Base-by-base conservation (phyloP, 768 basidiomycete genomes). In the Lentinula aciculospora region DNA sequence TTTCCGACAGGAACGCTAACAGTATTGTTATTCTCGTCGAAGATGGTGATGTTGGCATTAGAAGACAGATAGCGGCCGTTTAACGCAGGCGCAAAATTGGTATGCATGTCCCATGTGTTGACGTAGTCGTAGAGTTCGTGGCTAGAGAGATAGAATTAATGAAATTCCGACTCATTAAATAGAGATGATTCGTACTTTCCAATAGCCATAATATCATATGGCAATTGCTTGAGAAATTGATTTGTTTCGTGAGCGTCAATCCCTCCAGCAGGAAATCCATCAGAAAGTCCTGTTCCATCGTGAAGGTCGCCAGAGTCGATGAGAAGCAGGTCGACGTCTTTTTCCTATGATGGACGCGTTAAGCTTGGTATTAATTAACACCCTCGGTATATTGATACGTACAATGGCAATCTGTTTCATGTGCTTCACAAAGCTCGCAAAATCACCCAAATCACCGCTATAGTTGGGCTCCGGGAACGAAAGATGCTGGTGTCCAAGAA, bases 11-110 rank as follows among this genome's bases (percentile, higher is more conserved):
- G 72, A 4, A 69, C 66, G 49, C 61, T 74, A 27, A 73, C 69
- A 3, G 68, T 65, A 28, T 74, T 64, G 32, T 73, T 72, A n/a
- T 72, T 57, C 36, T 71, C 64, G 63, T 81, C 77, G 17, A 76
- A 60, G 8, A 88, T 65, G 2, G 92, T 93, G 66, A 96, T 90
- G 72, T 95, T 90, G 56, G 83, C 89, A 64, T 96, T 96, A 2
- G 86, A 90, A 1, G 91, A 84, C 44, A 97, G 72, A 69, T 93
- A 94, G 40, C 85, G 78, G 6, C 88, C 91, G 8, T 81, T 75
- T 69, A 85, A 78, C 42, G 81, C 71, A 3, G 83, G 85, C 2
- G 74, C 83, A 64, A 92, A 88, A 66, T 87, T 87, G 51, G 76
- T 70, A 67, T 86, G 81, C 87, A 89, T 86, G 67, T 89, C 88